Evolutionary conservation across 2,329 filamentous ascomycete species (phyloP).

Genomic region (Anthostomella pinea): DNA sequence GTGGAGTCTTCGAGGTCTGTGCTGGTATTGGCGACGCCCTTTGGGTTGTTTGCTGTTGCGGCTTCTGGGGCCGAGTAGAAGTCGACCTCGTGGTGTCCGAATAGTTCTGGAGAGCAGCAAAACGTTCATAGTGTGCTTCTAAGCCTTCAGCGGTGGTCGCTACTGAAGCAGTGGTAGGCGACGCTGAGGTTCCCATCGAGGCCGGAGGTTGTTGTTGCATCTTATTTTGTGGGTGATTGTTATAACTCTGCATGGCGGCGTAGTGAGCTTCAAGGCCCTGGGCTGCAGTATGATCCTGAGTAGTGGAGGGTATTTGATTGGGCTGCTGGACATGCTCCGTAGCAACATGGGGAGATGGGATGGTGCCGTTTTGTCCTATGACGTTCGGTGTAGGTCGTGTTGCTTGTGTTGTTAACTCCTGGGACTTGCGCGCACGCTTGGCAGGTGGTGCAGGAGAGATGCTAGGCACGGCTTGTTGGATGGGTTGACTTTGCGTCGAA

Average conservation of each 20-base stretch:
- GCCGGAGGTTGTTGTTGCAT: conserved; percentile 22
- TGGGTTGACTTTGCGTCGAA: conserved; percentile 18
- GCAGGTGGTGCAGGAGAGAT: conserved; percentile 17
- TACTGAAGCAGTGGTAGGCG: conserved; percentile 16
- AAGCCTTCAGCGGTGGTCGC: conserved; percentile 24
- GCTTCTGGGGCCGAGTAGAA: conserved; percentile 26
- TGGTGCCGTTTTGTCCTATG: conserved; percentile 19
- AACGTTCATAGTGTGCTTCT: conserved; percentile 31
- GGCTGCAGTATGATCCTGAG: conserved; percentile 20
- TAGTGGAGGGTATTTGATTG: conserved; percentile 12
- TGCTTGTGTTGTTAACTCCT: conserved; percentile 22
- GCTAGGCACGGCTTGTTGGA: conserved; percentile 19
- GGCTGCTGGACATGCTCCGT: conserved; percentile 21
- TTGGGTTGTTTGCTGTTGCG: conserved; percentile 23
- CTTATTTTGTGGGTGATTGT: conserved; percentile 25
- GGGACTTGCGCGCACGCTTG: conserved; percentile 31
- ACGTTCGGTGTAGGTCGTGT: conserved; percentile 25
- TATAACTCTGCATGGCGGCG: conserved; percentile 25
- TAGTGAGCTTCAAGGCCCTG: conserved; percentile 31
- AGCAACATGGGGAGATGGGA: conserved; percentile 11
- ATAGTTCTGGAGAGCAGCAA: conserved; percentile 26
- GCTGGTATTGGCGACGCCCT: conserved; percentile 28
- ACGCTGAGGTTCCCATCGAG: conserved; percentile 20
- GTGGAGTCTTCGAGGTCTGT: conserved; percentile 28
- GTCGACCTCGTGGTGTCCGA: conserved; percentile 21